phyloP scores from a whole-genome alignment of 164 flowering plant genomes.

The Kingdonia uniflora region DNA sequence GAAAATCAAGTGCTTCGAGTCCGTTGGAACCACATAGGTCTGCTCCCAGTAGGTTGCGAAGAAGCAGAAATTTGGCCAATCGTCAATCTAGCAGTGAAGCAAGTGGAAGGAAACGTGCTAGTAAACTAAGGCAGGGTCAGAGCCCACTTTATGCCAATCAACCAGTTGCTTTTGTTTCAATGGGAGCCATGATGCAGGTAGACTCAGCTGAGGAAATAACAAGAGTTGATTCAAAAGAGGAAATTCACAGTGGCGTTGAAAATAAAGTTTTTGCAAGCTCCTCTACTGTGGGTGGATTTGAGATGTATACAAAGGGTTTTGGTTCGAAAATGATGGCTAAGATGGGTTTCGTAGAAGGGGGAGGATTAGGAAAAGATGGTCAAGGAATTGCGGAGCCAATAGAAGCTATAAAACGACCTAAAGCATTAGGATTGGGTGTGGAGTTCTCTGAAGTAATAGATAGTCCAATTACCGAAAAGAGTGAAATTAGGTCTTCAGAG shows the following conservation, averaged over 20 bases:
- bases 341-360: conserved; percentile 80
- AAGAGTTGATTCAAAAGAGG: conserved; percentile 9
- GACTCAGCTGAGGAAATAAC: conserved; percentile 24
- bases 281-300: conserved; percentile 50
- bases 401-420: conserved; percentile 69
- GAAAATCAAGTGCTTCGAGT: conserved; percentile 15
- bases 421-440: conserved; percentile 77
- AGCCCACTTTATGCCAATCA: conserved; percentile 34
- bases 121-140: conserved; percentile 10
- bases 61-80: conserved; percentile 19
- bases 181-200: conserved; percentile 45
- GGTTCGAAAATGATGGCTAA: conserved; percentile 93
- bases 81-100: conserved; percentile 12
- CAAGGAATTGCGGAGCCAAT: conserved; percentile 59
- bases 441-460: conserved; percentile 26
- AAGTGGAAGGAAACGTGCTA: conserved; percentile 20
- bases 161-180: conserved; percentile 77
- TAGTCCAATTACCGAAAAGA: conserved; percentile 1
- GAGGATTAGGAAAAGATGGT: conserved; percentile 75
- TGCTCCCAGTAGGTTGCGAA: conserved; percentile 17
- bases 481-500: not conserved
- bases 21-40: conserved; percentile 15
- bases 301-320: conserved; percentile 88
- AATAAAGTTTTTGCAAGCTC: conserved; percentile 16
- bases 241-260: conserved; percentile 2